phyloP scores from a whole-genome alignment of 441 rosid species.

The Adansonia gregorii region DNA sequence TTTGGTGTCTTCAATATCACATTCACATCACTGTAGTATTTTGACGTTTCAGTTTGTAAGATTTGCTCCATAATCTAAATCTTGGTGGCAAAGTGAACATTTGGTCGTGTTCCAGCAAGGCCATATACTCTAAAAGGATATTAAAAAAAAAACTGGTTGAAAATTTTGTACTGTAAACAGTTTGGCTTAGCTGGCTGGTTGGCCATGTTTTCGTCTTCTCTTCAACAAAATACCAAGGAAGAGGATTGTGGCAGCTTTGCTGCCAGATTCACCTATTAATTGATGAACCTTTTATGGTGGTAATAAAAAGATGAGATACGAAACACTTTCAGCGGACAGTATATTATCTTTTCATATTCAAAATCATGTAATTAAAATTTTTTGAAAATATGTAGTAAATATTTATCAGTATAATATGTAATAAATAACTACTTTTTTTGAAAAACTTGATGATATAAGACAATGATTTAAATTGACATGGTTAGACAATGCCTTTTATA shows the following conservation, averaged over 20 bases:
- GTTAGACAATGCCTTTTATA: too few relatives aligned
- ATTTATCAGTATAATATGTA: too few relatives aligned
- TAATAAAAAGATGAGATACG: conserved; percentile 32
- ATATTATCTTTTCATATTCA: too few relatives aligned
- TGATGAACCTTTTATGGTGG: conserved; percentile 31
- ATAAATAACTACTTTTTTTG: too few relatives aligned
- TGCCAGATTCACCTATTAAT: conserved; percentile 37
- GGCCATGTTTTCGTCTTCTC: neutral
- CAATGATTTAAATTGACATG: too few relatives aligned
- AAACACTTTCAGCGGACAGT: too few relatives aligned
- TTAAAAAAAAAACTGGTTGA: too few relatives aligned
- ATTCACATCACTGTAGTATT: neutral
- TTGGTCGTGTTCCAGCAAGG: neutral
- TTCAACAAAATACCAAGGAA: neutral
- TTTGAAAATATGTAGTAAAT: too few relatives aligned
- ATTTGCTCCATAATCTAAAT: neutral
- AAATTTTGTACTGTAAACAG: too few relatives aligned
- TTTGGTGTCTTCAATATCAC: neutral
- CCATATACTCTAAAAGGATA: neutral
- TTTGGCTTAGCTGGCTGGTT: neutral
- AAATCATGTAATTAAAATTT: too few relatives aligned
- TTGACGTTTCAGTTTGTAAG: neutral
- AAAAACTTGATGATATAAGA: too few relatives aligned
- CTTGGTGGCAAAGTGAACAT: neutral
- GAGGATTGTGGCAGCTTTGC: conserved; percentile 47